Evolutionary conservation across 2,329 filamentous ascomycete species (phyloP).

Genomic region (Tolypocladium inflatum): DNA sequence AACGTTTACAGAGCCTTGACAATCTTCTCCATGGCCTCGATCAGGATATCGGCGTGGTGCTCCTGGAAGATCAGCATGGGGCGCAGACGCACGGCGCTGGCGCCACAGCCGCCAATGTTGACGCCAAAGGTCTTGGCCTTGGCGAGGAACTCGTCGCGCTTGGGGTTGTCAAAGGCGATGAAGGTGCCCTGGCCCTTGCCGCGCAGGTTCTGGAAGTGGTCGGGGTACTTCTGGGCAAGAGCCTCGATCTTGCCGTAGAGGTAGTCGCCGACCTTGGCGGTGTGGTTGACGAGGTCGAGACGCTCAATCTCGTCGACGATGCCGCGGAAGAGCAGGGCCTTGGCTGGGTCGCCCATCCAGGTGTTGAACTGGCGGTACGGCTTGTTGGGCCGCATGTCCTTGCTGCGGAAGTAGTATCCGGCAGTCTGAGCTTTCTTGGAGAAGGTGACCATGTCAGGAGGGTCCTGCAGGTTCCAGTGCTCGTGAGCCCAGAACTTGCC

Average conservation of each 20-base stretch:
- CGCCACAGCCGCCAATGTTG: slow-evolving; percentile 80
- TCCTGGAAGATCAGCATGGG: slow-evolving; percentile 92
- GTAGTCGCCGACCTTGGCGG: slow-evolving; percentile 69
- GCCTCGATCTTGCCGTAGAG: slow-evolving; percentile 60
- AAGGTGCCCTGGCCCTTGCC: slow-evolving; percentile 87
- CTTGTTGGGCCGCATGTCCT: slow-evolving; percentile 75
- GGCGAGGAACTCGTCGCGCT: slow-evolving; percentile 68
- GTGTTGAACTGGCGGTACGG: slow-evolving; percentile 96
- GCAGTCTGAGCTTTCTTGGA: slow-evolving; percentile 92
- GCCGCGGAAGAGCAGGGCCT: slow-evolving; percentile 74
- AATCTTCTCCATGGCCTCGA: slow-evolving; percentile 71
- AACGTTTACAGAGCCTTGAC: slow-evolving; percentile 31
- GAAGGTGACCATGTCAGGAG: slow-evolving; percentile 92
- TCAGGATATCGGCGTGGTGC: slow-evolving; percentile 77
- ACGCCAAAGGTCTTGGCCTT: slow-evolving; percentile 72
- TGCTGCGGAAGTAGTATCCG: slow-evolving; percentile 83
- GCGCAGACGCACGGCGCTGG: slow-evolving; percentile 64
- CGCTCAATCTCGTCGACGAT: slow-evolving; percentile 76
- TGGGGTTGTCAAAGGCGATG: slow-evolving; percentile 81
- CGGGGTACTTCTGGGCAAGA: slow-evolving; percentile 62
- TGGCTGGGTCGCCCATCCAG: slow-evolving; percentile 89
- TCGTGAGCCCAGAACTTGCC: slow-evolving; percentile 96
- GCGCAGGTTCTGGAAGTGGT: slow-evolving; percentile 71
- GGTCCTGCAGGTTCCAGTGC: slow-evolving; percentile 73
- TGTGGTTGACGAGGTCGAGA: slow-evolving; percentile 69